Evolutionary conservation across 306 rosid genomes (phyloP), one percentile per base, ranked within the genome.

Genomic region (Ochetophila trinervis): DNA sequence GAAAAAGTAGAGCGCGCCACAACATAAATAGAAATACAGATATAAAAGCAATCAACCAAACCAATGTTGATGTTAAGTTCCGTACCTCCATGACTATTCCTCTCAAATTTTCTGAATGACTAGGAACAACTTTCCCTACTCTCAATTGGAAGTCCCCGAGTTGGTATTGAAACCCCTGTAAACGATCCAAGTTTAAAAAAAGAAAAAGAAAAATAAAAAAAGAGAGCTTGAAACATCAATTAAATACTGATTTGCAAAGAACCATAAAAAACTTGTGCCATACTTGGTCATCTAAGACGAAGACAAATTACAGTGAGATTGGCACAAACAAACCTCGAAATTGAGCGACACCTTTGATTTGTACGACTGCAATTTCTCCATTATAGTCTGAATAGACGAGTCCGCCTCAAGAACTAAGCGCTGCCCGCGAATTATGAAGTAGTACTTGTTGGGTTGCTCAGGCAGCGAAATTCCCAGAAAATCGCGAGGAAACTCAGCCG

Each of bases 291-390:
- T 65, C 70, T 27, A 42, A 8, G 11, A 35, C 19, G n/a, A 30
- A 52, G 45, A 22, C 4, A 34, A 65, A 49, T 24, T 11, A 44
- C 54, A 56, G 49, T 16, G 4, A 16, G 1, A 8, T 3, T 42
- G 30, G 23, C 32, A 44, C 9, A 12, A 10, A 11, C 21, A 5
- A 5, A 88, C 95, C 89, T 93, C 99, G 42, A 93, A 90, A 84
- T 83, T 72, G 53, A 93, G 94, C 0, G 94, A 84, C 19, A 90
- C 83, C 60, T 83, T 88, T 44, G 83, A 79, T 76, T 86, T 87
- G 74, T 90, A 93, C 27, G 99, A 93, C 86, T 93, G 99, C 65
- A 90, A 71, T 50, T 90, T 93, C 82, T 93, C 99, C 97, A 90
- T 90, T 27, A 93, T 86, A 10, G 73, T 74, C 73, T 84, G 81